These are phyloP conservation scores for Roridomyces roridus DNA, from an alignment of 768 basidiomycete genomes.

Conservation along the genomic window DNA sequence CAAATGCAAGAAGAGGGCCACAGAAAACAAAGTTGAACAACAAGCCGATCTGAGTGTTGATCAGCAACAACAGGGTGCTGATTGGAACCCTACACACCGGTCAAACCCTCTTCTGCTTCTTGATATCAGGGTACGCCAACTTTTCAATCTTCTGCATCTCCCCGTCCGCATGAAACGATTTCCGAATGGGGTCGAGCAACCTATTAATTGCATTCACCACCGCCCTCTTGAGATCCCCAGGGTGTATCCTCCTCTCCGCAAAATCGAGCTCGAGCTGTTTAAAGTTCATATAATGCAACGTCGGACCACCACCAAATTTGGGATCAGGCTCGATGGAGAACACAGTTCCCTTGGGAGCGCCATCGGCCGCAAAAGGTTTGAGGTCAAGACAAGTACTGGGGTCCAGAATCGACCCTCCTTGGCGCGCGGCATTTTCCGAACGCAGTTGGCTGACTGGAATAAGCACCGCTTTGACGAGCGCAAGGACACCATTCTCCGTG, in stretches of 20 bases:
- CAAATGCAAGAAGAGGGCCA: too few relatives aligned
- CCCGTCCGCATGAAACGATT: constrained; percentile 73
- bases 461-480: constrained; percentile 86
- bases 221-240: constrained; percentile 84
- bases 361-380: constrained; percentile 66
- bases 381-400: constrained; percentile 56
- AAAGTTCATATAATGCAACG: constrained; percentile 70
- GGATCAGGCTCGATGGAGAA: constrained; percentile 81
- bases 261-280: constrained; percentile 77
- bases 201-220: constrained; percentile 77
- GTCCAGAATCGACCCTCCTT: constrained; percentile 57
- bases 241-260: constrained; percentile 78
- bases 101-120: constrained; percentile 64
- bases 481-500: constrained; percentile 86
- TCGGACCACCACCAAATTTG: constrained; percentile 82
- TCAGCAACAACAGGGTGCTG: too few relatives aligned
- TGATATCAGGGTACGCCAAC: constrained; percentile 81
- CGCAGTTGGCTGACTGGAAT: constrained; percentile 86
- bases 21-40: too few relatives aligned
- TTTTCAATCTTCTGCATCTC: constrained; percentile 83
- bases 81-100: too few relatives aligned
- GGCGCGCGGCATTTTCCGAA: constrained; percentile 55
- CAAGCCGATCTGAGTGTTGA: too few relatives aligned
- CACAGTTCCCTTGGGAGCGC: constrained; percentile 81
- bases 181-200: constrained; percentile 82